These are phyloP conservation scores for Solanum paucissectum DNA, from an alignment of 257 asterid genomes.

Conservation along the genomic window DNA sequence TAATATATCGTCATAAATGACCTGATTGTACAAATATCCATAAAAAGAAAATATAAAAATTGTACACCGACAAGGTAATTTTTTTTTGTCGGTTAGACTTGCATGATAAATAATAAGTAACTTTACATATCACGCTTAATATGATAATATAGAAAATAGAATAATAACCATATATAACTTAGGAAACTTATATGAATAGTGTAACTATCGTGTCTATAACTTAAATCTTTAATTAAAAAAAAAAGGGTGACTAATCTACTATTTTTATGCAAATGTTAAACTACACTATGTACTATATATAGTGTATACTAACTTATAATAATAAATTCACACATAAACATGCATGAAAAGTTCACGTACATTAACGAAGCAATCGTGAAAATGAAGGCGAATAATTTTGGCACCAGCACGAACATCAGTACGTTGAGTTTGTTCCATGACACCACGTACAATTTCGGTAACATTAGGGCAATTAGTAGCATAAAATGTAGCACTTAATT, in stretches of 20 bases:
- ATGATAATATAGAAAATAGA: neutral
- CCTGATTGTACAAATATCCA: neutral
- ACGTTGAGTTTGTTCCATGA: slow-evolving; percentile 5
- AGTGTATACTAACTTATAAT: neutral
- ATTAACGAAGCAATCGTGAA: slow-evolving; percentile 26
- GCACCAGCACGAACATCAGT: slow-evolving; percentile 21
- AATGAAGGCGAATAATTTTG: slow-evolving; percentile 20
- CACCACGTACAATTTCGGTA: slow-evolving; percentile 9
- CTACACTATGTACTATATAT: neutral
- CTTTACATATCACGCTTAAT: neutral
- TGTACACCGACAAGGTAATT: neutral
- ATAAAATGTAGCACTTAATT: slow-evolving; percentile 20
- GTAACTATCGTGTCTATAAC: neutral
- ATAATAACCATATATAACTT: neutral
- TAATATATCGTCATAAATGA: neutral
- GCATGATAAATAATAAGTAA: neutral
- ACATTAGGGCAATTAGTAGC: slow-evolving; percentile 15
- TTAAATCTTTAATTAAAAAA: neutral
- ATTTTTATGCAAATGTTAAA: no score
- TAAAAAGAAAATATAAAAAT: neutral
- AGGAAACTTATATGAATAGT: neutral
- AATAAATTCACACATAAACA: neutral
- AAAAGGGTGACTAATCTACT: neutral
- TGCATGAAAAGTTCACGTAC: neutral
- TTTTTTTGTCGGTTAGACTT: neutral